Evolutionary conservation across 768 basidiomycete species (phyloP), one percentile per base, ranked within the genome.

Genomic region (Psilocybe tampanensis): DNA sequence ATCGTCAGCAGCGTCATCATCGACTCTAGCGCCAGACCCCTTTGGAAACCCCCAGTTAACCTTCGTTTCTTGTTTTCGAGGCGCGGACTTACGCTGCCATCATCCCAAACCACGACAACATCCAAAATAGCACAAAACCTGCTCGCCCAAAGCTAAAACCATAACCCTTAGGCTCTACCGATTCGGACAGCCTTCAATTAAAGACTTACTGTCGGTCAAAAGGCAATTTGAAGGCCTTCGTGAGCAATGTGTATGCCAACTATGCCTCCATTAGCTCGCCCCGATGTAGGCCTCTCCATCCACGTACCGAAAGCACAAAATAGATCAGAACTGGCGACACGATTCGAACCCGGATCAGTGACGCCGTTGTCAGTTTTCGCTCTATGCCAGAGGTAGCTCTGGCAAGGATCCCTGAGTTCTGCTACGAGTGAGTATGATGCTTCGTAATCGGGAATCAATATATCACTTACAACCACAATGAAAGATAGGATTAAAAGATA

Each of bases 71-170:
- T 15, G 39, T 29, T 42, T 53, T 34, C 36, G 51, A 58, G 24
- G 17, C 21, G 45, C 34, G 50, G 21, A 71, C 81, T 24, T 67
- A 78, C 83, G 84, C 71, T 2, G 85, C 76, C 15, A 75, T 65
- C 86, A 88, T 88, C 33, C 76, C 80, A 47, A 75, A 47, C 75
- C 78, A 88, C 54, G 80, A 82, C 58, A 87, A 71, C 83, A 86
- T 85, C 87, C 87, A 89, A 64, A 84, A 88, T 21, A 87, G 71
- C 44, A 87, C 61, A 61, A 88, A 85, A 0, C 86, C 87, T 0
- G 69, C 71, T 33, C 67, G 69, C n/a, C 81, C 81, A 55, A 80
- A 86, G 54, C 80, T 76, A 52, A 34, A 13, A 33, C 32, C n/a
- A 39, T 17, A 23, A 13, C 19, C 22, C 11, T 50, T 29, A 51